Base-by-base conservation (phyloP, 306 rosid genomes). In the Nissolia schottii region DNA sequence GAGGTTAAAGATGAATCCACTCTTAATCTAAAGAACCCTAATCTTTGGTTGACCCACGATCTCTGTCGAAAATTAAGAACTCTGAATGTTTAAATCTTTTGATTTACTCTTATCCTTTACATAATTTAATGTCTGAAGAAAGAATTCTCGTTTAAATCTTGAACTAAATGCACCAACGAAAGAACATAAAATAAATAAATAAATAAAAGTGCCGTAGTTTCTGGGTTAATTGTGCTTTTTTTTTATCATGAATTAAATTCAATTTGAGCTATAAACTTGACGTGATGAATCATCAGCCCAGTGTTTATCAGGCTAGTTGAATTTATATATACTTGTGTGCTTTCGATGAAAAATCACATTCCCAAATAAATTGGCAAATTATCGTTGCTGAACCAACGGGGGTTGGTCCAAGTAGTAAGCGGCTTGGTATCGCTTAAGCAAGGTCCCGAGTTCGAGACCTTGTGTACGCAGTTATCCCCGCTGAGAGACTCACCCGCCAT, bases 181-280 rank as follows among this genome's bases (percentile, higher is more conserved):
- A 19, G 74, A 68, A 34, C 14, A 69, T 38, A 11, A 37, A 18
- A 70, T 37, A 54, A n/a, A n/a, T n/a, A 70, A 70, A 35, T n/a
- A 7, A 7, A 50, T 31, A 55, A 22, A 67, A 3, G 18, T 41
- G 22, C 46, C 10, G 41, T 0, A 31, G 10, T 27, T 40, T 53
- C 23, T 6, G 66, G 15, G 20, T 3, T 29, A 27, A 43, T 43
- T 59, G 50, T 53, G 28, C 48, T 28, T 64, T 0, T 56, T 35
- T 56, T 25, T 11, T 9, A 22, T n/a, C n/a, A 31, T 43, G 29
- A 31, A 55, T 20, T 0, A 55, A 53, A 74, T 18, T 64, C 19
- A 54, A 38, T 27, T n/a, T 0, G 15, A 65, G 37, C 50, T 28
- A 35, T 67, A 57, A 49, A 65, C 67, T 76, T 59, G 63, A 38